Base-by-base conservation (phyloP, 371 early-diverging fungal species). In the Mortierella sp. region DNA sequence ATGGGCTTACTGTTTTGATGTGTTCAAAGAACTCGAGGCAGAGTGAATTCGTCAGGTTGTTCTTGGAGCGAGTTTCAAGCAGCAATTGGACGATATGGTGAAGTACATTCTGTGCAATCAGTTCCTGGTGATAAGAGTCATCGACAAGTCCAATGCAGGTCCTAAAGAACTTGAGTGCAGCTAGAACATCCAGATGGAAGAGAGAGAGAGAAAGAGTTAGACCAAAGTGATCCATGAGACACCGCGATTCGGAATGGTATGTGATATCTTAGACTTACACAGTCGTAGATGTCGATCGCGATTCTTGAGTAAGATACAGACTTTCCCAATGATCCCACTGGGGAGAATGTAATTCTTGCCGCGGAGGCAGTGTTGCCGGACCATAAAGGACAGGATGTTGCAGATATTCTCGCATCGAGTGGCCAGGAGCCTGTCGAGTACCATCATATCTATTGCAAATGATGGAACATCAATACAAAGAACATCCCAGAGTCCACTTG, bases 41-140 rank as follows among this genome's bases (percentile, higher is more conserved):
- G 0, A 95, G 92, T 0, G 96, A 95, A 67, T 94, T 93, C 48
- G 95, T 54, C 44, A 95, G 70, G 58, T 95, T 96, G 70, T 94
- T 86, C 39, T 83, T 81, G 45, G 86, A 85, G 37, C 88, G 80
- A 2, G 89, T 89, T 29, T 84, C 83, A 46, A 86, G 47, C 27
- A 92, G 80, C 21, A 88, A 74, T 8, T 82, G 80, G 43, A 94
- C 73, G 17, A 93, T 83, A 5, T 88, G 86, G 29, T 85, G 86
- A 53, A 95, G 83, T 24, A 94, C 74, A 59, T 83, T 68, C 48
- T 87, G 82, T 27, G 87, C 80, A 24, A 93, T 66, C 44, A 94
- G 58, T 53, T 90, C 83, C 31, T 85, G 83, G 67, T 84, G 82
- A 59, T 91, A 93, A 59, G 91, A 92, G 41, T 94, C 94, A 58